These are phyloP conservation scores for Phytophthora melonis DNA, from an alignment of 352 stramenopile genomes.

Conservation along the genomic window DNA sequence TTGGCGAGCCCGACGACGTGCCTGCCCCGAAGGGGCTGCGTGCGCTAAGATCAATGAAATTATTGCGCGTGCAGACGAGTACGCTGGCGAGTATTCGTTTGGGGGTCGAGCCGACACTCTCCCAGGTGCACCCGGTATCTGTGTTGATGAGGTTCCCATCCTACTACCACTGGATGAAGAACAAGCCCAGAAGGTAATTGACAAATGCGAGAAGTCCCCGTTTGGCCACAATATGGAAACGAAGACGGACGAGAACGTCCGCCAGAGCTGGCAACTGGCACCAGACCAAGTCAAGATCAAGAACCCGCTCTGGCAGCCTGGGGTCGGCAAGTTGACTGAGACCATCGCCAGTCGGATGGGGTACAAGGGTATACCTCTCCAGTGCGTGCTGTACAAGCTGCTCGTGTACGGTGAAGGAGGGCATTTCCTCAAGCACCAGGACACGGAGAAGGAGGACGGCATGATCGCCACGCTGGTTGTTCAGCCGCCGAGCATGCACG, in stretches of 20 bases:
- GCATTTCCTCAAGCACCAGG: slow-evolving; percentile 54
- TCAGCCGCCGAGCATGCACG: slow-evolving; percentile 32
- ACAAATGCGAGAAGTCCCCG: neutral
- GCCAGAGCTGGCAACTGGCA: slow-evolving; percentile 3
- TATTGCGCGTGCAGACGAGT: too few relatives aligned
- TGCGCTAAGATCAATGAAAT: too few relatives aligned
- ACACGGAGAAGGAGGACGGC: slow-evolving; percentile 65
- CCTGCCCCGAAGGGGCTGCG: too few relatives aligned
- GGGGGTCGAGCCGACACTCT: too few relatives aligned
- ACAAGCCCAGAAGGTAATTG: too few relatives aligned
- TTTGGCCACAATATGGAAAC: neutral
- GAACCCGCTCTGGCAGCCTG: slow-evolving; percentile 24
- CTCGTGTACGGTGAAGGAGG: slow-evolving; percentile 51
- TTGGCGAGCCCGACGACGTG: too few relatives aligned
- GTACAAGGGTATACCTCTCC: slow-evolving; percentile 17
- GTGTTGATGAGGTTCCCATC: too few relatives aligned
- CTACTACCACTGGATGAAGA: too few relatives aligned
- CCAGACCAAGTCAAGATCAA: slow-evolving; percentile 18
- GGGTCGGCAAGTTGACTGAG: slow-evolving; percentile 9
- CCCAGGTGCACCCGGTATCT: too few relatives aligned
- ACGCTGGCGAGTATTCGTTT: too few relatives aligned
- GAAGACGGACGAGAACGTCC: neutral
- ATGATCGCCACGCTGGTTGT: slow-evolving; percentile 63
- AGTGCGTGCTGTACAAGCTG: slow-evolving; percentile 52
- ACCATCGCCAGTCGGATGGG: slow-evolving; percentile 11